phyloP scores from a whole-genome alignment of 139 green algal genomes.

The Picochlorum sp. region DNA sequence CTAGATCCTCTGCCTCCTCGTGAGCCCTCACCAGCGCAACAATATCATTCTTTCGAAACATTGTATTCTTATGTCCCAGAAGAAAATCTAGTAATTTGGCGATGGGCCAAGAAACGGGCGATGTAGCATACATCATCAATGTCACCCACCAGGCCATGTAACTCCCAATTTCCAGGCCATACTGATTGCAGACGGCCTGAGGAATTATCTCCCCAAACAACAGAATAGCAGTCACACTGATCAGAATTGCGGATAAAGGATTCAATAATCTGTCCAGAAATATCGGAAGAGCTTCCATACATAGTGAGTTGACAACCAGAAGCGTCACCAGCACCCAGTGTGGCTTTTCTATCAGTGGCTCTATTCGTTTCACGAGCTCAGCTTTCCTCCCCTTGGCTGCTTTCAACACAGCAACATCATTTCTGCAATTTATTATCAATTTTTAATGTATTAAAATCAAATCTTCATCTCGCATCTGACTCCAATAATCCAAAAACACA shows the following conservation, averaged over 20 bases:
- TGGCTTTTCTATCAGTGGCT: constrained; percentile 29
- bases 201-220: constrained; percentile 61
- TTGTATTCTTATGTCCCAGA: constrained; percentile 54
- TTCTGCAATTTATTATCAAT: no score
- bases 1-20: constrained; percentile 50
- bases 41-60: constrained; percentile 66
- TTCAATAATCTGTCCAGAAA: constrained; percentile 53
- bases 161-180: constrained; percentile 76
- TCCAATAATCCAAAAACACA: no score
- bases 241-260: constrained; percentile 34
- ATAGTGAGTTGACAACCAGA: constrained; percentile 42
- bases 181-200: constrained; percentile 64
- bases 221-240: constrained; percentile 47
- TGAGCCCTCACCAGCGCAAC: constrained; percentile 81
- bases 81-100: constrained; percentile 73
- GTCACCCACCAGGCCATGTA: constrained; percentile 63
- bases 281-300: constrained; percentile 49
- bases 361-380: background rate
- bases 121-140: constrained; percentile 45
- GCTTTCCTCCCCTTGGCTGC: background rate
- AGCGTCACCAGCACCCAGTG: constrained; percentile 54
- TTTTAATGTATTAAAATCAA: background rate
- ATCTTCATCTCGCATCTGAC: no score
- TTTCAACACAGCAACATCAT: no score
- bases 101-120: constrained; percentile 60